Percentiles rank a stretch among this genome's conserved stretches.
Evolutionary conservation across 2,329 filamentous ascomycete species (phyloP).

Genomic region (Ceratocystis colombiana): DNA sequence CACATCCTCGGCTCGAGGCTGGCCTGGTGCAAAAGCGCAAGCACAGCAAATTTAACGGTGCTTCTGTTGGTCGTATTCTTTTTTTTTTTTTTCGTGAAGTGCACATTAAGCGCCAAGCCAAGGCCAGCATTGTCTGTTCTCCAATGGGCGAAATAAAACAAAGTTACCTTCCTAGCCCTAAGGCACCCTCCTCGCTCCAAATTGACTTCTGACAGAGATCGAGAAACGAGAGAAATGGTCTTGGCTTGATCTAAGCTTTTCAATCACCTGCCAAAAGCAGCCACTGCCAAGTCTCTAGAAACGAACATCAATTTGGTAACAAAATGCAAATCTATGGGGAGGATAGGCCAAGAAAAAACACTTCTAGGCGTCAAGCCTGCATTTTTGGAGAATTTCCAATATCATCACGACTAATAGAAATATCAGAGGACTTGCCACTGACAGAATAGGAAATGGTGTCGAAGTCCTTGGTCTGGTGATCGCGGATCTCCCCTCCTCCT

Average conservation of each 20-base stretch:
- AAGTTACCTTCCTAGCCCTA: neutral
- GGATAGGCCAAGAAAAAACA: neutral
- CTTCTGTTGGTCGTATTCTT: no score
- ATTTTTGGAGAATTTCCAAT: neutral
- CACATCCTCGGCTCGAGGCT: no score
- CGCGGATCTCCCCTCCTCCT: neutral
- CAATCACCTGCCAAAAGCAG: constrained; percentile 8
- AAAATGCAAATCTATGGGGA: neutral
- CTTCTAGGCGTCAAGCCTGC: neutral
- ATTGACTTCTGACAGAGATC: constrained; percentile 11
- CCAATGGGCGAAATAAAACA: neutral
- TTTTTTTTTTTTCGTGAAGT: no score
- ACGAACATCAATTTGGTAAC: neutral
- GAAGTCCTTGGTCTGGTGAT: neutral
- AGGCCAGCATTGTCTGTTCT: neutral
- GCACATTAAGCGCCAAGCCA: no score
- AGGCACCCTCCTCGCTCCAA: neutral
- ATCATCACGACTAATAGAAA: constrained; percentile 5
- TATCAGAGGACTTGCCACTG: neutral
- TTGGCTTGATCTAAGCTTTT: constrained; percentile 10
- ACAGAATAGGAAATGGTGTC: neutral
- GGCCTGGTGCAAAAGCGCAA: no score
- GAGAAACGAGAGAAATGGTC: constrained; percentile 5
- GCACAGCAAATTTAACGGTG: no score
- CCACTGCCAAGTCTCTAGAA: neutral